Evolutionary conservation across 306 rosid genomes (phyloP), one percentile per base, ranked within the genome.

Genomic region (Prunus kanzakura): DNA sequence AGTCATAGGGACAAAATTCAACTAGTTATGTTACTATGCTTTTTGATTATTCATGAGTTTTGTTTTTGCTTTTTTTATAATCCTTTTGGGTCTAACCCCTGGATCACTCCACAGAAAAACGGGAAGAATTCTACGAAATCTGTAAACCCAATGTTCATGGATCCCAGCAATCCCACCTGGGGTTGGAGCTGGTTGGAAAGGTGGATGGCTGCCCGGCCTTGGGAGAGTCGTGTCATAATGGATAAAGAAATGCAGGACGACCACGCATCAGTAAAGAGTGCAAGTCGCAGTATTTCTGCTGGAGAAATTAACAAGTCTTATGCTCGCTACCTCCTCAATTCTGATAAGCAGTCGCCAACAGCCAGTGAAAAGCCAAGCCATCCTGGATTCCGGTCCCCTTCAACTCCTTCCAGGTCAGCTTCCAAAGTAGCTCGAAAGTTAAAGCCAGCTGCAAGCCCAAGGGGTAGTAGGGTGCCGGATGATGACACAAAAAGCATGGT

Each of bases 151-250:
- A 84, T 91, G 90, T 96, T 96, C 86, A 91, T 88, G 93, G 99
- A 96, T 86, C 97, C 97, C 81, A 88, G 89, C 65, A 92, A 92
- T 83, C 99, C 99, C 55, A 72, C 88, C 45, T 96, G 99, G 99
- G 99, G 99, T 6, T 96, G 99, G 99, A 92, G 98, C 87, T 96
- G 99, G 99, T 83, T 91, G 72, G 99, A 96, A 78, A 85, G 99
- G 76, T 96, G 99, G 98, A 96, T 86, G 89, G 98, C 98, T 50
- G 93, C 96, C 13, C 84, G 88, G 47, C 87, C 97, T 14, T 91
- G 86, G 83, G 99, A 96, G 80, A 79, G 81, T 76, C 89, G 82
- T 62, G 65, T 83, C 78, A 50, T 38, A 58, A 35, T 72, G 41
- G 93, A 90, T 67, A 93, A 89, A 82, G 98, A 93, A 25, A 63